phyloP scores from a whole-genome alignment of 768 basidiomycete genomes.

The Lactarius pseudohatsudake region DNA sequence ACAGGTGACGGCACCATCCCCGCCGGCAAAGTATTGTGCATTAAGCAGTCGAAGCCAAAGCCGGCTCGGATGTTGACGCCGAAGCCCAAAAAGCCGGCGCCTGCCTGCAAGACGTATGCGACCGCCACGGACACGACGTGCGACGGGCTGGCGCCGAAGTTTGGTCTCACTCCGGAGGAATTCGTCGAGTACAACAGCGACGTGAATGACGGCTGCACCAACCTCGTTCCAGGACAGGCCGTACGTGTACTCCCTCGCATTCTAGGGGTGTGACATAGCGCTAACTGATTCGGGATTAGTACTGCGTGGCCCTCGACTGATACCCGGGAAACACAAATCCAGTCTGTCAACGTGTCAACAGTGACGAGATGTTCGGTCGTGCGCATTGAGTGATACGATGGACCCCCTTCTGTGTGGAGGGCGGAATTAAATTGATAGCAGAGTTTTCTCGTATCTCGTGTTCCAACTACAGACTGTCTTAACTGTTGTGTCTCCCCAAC shows the following conservation, averaged over 20 bases:
- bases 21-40: background rate
- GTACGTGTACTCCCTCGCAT: constrained; percentile 8
- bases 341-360: background rate
- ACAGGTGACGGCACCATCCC: constrained; percentile 2
- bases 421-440: background rate
- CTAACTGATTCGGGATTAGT: constrained; percentile 7
- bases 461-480: background rate
- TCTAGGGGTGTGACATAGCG: background rate
- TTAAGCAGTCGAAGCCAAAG: background rate
- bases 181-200: constrained; percentile 18
- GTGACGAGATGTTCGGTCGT: background rate
- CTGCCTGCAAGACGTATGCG: constrained; percentile 12
- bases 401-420: background rate
- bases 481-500: background rate
- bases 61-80: too few relatives aligned
- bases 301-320: constrained; percentile 16
- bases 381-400: background rate
- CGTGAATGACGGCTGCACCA: constrained; percentile 8
- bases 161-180: background rate
- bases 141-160: background rate
- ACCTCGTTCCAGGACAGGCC: constrained; percentile 6
- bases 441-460: background rate
- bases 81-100: background rate
- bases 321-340: background rate
- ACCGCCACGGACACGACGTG: constrained; percentile 17